Percentiles rank a stretch among this genome's conserved stretches.
These are phyloP conservation scores for Boletus fagicola DNA, from an alignment of 768 basidiomycete genomes.

Conservation along the genomic window DNA sequence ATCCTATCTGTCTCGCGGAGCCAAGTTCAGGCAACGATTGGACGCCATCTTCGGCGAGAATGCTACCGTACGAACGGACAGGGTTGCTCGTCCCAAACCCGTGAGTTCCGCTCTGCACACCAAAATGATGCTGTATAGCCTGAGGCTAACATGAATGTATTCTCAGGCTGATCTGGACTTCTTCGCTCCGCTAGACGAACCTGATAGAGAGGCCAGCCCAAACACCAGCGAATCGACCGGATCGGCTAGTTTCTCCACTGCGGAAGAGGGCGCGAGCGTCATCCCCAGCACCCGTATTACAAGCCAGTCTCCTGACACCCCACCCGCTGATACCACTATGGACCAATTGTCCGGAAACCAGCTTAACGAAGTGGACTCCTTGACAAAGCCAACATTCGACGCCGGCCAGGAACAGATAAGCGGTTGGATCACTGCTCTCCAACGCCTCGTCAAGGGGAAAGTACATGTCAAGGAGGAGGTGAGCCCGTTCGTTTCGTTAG, in stretches of 20 bases:
- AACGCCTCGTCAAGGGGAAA: slow-evolving; percentile 33
- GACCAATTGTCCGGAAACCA: background rate
- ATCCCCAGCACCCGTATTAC: slow-evolving; percentile 21
- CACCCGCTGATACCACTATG: background rate
- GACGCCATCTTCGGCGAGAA: slow-evolving; percentile 20
- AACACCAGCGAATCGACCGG: slow-evolving; percentile 2
- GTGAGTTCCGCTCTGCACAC: slow-evolving; percentile 9
- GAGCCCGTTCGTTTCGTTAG: background rate
- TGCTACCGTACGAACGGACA: slow-evolving; percentile 24
- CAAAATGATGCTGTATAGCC: background rate
- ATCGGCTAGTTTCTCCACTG: background rate
- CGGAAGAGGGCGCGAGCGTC: background rate
- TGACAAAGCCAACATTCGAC: background rate
- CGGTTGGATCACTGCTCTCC: slow-evolving; percentile 22
- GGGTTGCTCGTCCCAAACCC: slow-evolving; percentile 17
- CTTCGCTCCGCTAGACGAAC: slow-evolving; percentile 7
- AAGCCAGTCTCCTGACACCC: slow-evolving; percentile 16
- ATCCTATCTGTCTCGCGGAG: slow-evolving; percentile 19
- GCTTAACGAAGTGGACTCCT: background rate
- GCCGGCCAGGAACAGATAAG: slow-evolving; percentile 9
- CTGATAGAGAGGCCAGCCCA: slow-evolving; percentile 2
- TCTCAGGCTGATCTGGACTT: slow-evolving; percentile 16
- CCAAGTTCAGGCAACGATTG: slow-evolving; percentile 22
- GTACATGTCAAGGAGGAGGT: slow-evolving; percentile 25
- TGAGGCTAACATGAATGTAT: background rate